Evolutionary conservation across 1,284 basidiomycete species (phyloP), one percentile per base, ranked within the genome.

Genomic region (Tilletia horrida): DNA sequence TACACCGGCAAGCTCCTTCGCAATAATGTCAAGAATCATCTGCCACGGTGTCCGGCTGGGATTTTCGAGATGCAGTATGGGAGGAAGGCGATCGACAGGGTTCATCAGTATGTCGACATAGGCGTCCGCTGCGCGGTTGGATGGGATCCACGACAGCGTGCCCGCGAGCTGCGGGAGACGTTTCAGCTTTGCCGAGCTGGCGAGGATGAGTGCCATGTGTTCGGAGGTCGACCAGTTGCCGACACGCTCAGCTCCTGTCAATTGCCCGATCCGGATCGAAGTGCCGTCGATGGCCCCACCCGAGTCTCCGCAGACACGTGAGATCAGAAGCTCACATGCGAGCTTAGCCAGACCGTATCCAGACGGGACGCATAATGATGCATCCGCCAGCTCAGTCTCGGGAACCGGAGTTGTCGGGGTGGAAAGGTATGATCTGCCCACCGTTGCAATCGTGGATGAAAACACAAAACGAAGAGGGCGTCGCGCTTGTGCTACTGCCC

Each of bases 221-320:
- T 59, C 55, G 13, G 29, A 16, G 14, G 55, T 3, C 3, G 55
- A 59, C 55, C 55, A 59, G 55, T 59, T 59, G 2, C 55, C 55
- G 3, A 35, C 29, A 16, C 29, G 27, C 27, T 59, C 29, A 18
- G 55, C 55, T 1, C 55, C 55, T 7, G 55, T 59, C 18, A 59
- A 29, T n/a, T 59, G 55, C 16, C 55, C 55, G 29, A 59, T 59
- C 29, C 55, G 55, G 55, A 59, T 59, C 55, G 55, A 59, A 1
- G 55, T 59, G 55, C 55, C 55, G 9, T 59, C 14, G 55, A 59
- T 21, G 45, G 6, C 16, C 18, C 45, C 21, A 4, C 16, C 21
- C 16, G 18, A 23, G 18, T 18, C 13, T 16, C 14, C n/a, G 52
- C 23, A 23, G 13, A 16, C 23, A 23, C 52, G 52, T 11, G 52